Evolutionary conservation across 2,329 filamentous ascomycete species (phyloP).

Genomic region (Colletotrichum sp.): DNA sequence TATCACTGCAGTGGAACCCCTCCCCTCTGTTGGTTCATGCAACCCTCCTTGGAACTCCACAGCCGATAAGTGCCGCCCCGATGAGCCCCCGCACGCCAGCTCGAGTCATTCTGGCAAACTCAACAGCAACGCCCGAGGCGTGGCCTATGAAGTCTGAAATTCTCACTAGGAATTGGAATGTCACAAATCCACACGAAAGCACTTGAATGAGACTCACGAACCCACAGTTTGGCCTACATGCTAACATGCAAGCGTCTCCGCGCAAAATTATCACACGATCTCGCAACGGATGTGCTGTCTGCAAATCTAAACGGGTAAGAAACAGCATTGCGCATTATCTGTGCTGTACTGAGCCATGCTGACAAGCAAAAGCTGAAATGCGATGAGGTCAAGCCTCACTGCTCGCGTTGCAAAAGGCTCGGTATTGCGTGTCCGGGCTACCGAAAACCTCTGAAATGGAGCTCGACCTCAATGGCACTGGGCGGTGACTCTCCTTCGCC

Average conservation of each 20-base stretch:
- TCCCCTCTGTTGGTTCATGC: not conserved
- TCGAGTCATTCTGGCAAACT: not conserved
- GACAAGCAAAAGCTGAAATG: not conserved
- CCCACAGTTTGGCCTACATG: not conserved
- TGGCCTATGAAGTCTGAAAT: not conserved
- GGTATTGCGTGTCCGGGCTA: not conserved
- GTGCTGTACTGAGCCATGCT: not conserved
- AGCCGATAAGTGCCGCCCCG: not conserved
- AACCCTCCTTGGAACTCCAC: not conserved
- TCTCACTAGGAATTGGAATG: not conserved
- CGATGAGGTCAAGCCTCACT: not conserved
- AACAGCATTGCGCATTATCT: not conserved
- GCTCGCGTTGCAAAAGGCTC: not conserved
- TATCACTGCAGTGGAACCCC: not conserved
- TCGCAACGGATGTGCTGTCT: slow-evolving; percentile 8
- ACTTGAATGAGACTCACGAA: too few relatives aligned
- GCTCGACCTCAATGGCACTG: not conserved
- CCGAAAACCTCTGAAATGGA: not conserved
- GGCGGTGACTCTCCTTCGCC: not conserved
- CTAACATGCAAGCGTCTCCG: not conserved
- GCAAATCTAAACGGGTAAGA: slow-evolving; percentile 5
- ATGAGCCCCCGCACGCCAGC: not conserved
- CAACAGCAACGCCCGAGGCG: not conserved
- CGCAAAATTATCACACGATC: slow-evolving; percentile 1
- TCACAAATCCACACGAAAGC: not conserved